Evolutionary conservation across 2,329 filamentous ascomycete genomes (phyloP).

Genomic region (Claviceps cyperi): DNA sequence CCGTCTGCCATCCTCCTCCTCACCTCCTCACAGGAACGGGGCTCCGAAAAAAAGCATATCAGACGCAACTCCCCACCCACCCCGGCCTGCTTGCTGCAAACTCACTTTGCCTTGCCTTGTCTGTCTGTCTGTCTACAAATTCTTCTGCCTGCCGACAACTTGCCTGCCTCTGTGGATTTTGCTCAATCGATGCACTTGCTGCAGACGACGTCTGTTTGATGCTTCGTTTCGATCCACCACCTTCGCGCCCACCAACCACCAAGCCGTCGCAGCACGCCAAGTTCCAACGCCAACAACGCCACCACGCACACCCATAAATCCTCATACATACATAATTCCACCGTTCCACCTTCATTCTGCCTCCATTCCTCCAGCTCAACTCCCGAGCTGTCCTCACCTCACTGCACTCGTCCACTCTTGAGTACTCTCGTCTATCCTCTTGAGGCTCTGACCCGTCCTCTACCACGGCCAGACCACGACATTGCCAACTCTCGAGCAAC

Average conservation of each 20-base stretch:
- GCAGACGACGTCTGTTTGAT: neutral
- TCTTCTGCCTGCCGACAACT: neutral
- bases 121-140: neutral
- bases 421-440: neutral
- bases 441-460: neutral
- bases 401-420: neutral
- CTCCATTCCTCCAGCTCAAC: neutral
- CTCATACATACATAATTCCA: neutral
- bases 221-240: conserved; percentile 2
- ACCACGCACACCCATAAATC: neutral
- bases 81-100: conserved; percentile 1
- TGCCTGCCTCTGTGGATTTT: neutral
- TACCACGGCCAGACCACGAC: neutral
- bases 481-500: neutral
- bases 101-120: neutral
- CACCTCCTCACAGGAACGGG: neutral
- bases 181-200: conserved; percentile 2
- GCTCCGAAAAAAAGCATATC: conserved; percentile 6
- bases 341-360: neutral
- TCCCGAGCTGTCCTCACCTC: neutral
- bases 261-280: neutral
- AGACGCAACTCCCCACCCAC: conserved; percentile 3
- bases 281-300: neutral
- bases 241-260: conserved; percentile 1
- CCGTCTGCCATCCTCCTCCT: neutral